Evolutionary conservation across 179 eudicot genomes (phyloP), one percentile per base, ranked within the genome.

Genomic region (Silene vulgaris): DNA sequence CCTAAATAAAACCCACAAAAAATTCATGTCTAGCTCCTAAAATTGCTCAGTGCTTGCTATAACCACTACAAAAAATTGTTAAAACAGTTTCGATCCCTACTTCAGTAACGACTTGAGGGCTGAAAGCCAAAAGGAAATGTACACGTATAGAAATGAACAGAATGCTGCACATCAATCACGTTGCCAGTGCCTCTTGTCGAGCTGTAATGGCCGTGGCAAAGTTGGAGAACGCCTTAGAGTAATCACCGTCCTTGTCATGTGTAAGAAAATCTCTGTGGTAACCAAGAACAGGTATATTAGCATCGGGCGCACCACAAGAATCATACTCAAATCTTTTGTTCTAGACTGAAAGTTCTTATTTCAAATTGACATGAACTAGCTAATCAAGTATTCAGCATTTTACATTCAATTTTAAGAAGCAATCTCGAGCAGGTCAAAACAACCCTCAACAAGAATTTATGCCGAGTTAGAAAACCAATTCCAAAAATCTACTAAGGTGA

Each of bases 141-240:
- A 71, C 52, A 29, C 17, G 75, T 56, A 59, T 54, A 72, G 3
- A 29, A 72, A 29, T 57, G 26, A 72, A 72, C 65, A 71, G 32
- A 23, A 50, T 71, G 62, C 65, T 59, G 16, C 66, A 72, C 29
- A 59, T 32, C 28, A 35, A 9, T 56, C 17, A 43, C 14, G 28
- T 8, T 52, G 17, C 50, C 45, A 8, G 7, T 29, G 65, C 29
- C 50, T 32, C 65, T 4, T 59, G 4, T 71, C 62, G 45, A 71
- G 74, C 37, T 71, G 62, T 23, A 69, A 11, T 21, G 30, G 23
- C 73, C 26, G 13, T 40, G 59, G 72, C 14, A 52, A 56, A 54
- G 64, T 71, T 20, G 54, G 4, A 23, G 26, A 21, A 12, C 43
- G 13, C 26, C 40, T 13, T 71, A 11, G 37, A 23, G 16, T 71